Conservation (phyloP, 2,329 filamentous ascomycete genomes). For the Penicillium polonicum region DNA sequence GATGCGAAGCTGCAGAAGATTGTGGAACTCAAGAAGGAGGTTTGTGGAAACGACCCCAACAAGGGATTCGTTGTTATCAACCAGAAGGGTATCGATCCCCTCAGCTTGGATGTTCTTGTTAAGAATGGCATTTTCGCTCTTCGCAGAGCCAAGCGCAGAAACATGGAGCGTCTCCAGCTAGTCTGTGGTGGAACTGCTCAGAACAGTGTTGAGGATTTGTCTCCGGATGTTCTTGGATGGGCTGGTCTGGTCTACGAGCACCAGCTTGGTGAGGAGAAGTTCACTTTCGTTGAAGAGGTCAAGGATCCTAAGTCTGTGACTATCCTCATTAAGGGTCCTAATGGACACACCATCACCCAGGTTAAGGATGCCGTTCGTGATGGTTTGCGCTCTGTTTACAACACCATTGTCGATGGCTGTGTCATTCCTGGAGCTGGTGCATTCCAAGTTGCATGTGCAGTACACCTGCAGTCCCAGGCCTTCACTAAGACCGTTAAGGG, state of each 20-base stretch:
- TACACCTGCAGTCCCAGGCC: slow-evolving; percentile 79
- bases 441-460: slow-evolving; percentile 91
- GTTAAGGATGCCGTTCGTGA: slow-evolving; percentile 96
- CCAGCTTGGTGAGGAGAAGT: slow-evolving; percentile 97
- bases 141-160: slow-evolving; percentile 91
- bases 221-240: slow-evolving; percentile 87
- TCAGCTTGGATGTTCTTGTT: slow-evolving; percentile 91
- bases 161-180: slow-evolving; percentile 97
- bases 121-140: slow-evolving; percentile 98
- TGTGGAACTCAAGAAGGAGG: slow-evolving; percentile 95
- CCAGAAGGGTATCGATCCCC: slow-evolving; percentile 97
- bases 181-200: slow-evolving; percentile 88
- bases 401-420: slow-evolving; percentile 97
- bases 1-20: slow-evolving; percentile 97
- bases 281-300: slow-evolving; percentile 96
- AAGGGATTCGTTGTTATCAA: slow-evolving; percentile 98
- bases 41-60: slow-evolving; percentile 87
- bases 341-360: slow-evolving; percentile 93
- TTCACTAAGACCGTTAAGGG: slow-evolving; percentile 93
- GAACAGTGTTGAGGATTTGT: slow-evolving; percentile 93
- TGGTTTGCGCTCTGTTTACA: slow-evolving; percentile 93
- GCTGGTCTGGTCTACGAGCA: slow-evolving; percentile 96
- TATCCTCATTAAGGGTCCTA: slow-evolving; percentile 95
- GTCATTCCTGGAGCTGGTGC: slow-evolving; percentile 93
- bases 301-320: slow-evolving; percentile 99